Conservation (phyloP, 768 basidiomycete genomes). For the Rhizopogon vulgaris region DNA sequence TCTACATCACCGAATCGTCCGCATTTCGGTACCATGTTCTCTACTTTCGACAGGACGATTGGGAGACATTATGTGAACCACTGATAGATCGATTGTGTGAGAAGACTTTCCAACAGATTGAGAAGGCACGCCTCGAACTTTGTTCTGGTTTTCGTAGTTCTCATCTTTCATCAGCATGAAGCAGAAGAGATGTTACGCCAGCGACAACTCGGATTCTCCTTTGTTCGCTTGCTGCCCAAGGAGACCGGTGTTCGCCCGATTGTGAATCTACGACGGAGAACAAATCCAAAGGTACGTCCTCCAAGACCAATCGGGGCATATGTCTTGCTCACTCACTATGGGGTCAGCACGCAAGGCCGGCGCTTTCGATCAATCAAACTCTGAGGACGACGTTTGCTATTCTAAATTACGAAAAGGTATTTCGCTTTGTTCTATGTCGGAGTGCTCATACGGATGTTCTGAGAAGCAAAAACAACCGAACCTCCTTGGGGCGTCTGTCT, state of each 20-base stretch:
- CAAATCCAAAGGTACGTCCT: slow-evolving; percentile 23
- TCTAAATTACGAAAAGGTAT: slow-evolving; percentile 81
- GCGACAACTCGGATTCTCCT: slow-evolving; percentile 75
- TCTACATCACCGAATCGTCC: slow-evolving; percentile 91
- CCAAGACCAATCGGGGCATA: not conserved
- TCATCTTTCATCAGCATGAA: slow-evolving; percentile 41
- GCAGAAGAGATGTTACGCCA: slow-evolving; percentile 62
- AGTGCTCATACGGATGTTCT: not conserved
- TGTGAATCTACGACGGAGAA: slow-evolving; percentile 73
- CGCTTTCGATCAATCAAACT: slow-evolving; percentile 81
- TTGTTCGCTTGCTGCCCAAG: slow-evolving; percentile 87
- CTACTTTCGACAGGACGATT: slow-evolving; percentile 94
- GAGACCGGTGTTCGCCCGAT: slow-evolving; percentile 94
- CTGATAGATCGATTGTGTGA: slow-evolving; percentile 68
- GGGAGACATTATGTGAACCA: slow-evolving; percentile 78
- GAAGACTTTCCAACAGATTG: slow-evolving; percentile 65
- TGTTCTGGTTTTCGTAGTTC: not conserved
- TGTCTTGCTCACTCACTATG: slow-evolving; percentile 9
- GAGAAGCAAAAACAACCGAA: slow-evolving; percentile 53
- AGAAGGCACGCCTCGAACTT: slow-evolving; percentile 43
- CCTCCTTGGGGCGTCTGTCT: slow-evolving; percentile 75
- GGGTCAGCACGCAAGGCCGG: slow-evolving; percentile 24
- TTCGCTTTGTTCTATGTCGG: not conserved
- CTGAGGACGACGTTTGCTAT: slow-evolving; percentile 83
- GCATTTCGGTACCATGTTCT: slow-evolving; percentile 77